Evolutionary conservation across 352 stramenopile genomes (phyloP).

Genomic region (Phytopythium montanum): DNA sequence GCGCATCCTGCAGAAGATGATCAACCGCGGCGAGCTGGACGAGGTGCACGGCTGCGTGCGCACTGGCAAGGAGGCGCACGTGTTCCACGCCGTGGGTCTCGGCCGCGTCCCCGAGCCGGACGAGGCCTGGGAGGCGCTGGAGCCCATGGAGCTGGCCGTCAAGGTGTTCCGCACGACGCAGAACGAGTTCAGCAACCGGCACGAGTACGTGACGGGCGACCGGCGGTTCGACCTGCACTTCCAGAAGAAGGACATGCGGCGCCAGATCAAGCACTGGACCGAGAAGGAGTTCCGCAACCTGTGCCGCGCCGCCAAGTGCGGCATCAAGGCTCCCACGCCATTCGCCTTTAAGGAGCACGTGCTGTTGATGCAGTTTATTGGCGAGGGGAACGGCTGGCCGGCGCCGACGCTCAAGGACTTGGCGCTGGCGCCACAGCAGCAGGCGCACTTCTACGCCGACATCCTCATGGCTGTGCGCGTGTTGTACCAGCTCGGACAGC

Average conservation of each 20-base stretch:
- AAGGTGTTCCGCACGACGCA: conserved; percentile 87
- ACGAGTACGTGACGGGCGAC: conserved; percentile 83
- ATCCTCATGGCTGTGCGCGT: conserved; percentile 38
- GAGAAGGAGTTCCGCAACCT: conserved; percentile 75
- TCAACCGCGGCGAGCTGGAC: conserved; percentile 63
- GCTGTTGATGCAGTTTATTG: conserved; percentile 73
- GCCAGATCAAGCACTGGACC: conserved; percentile 71
- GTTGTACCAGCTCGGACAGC: conserved; percentile 48
- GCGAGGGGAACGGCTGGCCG: conserved; percentile 37
- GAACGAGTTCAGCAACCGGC: conserved; percentile 77
- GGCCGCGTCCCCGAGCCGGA: conserved; percentile 21
- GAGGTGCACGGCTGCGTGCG: conserved; percentile 74
- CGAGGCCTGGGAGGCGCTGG: conserved; percentile 20
- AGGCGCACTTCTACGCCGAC: conserved; percentile 51
- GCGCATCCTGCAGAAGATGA: conserved; percentile 69
- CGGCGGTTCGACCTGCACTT: conserved; percentile 71
- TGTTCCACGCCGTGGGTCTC: conserved; percentile 68
- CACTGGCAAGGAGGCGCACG: conserved; percentile 79
- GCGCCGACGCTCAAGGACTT: conserved; percentile 70
- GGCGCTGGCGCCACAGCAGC: conserved; percentile 44
- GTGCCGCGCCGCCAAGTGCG: conserved; percentile 40
- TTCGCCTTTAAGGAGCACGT: conserved; percentile 62
- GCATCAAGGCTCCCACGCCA: conserved; percentile 39
- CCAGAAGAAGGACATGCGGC: conserved; percentile 63
- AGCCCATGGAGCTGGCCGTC: conserved; percentile 37